phyloP scores from a whole-genome alignment of 805 yeast species.

The Kuraishia molischiana region DNA sequence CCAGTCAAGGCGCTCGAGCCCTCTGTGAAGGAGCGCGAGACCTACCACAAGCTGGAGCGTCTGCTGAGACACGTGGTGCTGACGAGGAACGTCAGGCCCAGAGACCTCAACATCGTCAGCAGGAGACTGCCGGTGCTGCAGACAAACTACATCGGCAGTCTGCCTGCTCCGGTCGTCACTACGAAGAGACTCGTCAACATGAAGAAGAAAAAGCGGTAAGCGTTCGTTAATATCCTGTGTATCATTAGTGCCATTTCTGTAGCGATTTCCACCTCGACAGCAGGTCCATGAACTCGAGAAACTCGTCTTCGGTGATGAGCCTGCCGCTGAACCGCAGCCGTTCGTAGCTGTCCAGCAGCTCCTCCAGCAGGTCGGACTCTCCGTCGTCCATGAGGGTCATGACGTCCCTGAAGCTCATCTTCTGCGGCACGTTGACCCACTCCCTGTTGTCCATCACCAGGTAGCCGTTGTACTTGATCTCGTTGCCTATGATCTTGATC shows the following conservation, averaged over 20 bases:
- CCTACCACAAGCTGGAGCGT: conserved; percentile 33
- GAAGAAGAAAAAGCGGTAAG: background rate
- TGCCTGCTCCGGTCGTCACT: conserved; percentile 45
- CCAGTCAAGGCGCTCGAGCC: conserved; percentile 25
- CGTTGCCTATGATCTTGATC: conserved; percentile 49
- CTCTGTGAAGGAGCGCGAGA: conserved; percentile 26
- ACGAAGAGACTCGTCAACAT: background rate
- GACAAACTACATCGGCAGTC: conserved; percentile 65
- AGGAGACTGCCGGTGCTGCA: conserved; percentile 55
- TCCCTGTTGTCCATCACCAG: conserved; percentile 23
- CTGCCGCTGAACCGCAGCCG: conserved; percentile 55
- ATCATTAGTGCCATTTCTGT: too few species aligned
- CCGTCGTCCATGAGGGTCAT: conserved; percentile 22
- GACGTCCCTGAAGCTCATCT: conserved; percentile 31
- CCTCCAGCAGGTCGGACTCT: conserved; percentile 7
- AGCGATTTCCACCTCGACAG: conserved; percentile 7
- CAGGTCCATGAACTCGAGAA: conserved; percentile 46
- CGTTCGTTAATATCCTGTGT: too few species aligned
- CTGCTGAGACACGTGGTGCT: conserved; percentile 29
- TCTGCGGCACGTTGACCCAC: conserved; percentile 21
- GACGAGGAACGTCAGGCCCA: conserved; percentile 18
- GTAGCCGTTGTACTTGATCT: conserved; percentile 37
- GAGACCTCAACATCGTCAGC: conserved; percentile 23
- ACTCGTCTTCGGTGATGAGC: conserved; percentile 46
- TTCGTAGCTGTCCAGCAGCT: conserved; percentile 52